Evolutionary conservation across 805 yeast species (phyloP), one percentile per base, ranked within the genome.

Genomic region (Barnettozyma pratensis): DNA sequence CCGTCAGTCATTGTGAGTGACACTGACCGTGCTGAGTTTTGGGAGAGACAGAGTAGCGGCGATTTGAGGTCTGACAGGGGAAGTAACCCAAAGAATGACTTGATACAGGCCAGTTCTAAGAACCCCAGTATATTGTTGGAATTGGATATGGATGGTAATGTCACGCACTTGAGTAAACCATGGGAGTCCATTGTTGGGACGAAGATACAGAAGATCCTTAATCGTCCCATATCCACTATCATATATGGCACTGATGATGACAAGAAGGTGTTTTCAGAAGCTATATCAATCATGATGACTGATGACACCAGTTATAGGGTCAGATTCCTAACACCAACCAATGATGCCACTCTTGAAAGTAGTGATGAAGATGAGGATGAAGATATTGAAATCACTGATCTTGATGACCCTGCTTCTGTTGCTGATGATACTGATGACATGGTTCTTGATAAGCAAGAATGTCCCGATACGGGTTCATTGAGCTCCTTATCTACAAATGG

Each of bases 171-270:
- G 28, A 79, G 92, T 53, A 78, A 77, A 54, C 79, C 84, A 54
- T 92, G 97, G 97, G 85, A 82, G 54, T 61, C 75, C 7, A 74
- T 90, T 7, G 87, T 88, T 8, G 95, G 95, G 1, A 84, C 89
- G 0, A 71, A 71, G 11, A 70, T 77, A 4, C 63, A 68, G 10
- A 80, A 81, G 60, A 71, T 86, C n/a, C 49, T 80, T 4, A 67
- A 73, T 36, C 71, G 73, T 46, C 83, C 87, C 1, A 78, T 88
- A 1, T 70, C 84, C 2, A 73, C 77, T 42, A 70, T 87, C n/a
- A 75, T 89, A 5, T 64, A 81, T 11, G 96, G 95, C 14, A 63
- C 74, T 7, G 77, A 73, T 4, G 77, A 75, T 6, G 96, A 89
- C 65, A 76, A 76, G 53, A 62, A 68, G 36, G 86, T 89, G 12